Base-by-base conservation (phyloP, 768 basidiomycete genomes). In the Tulasnella sp. region DNA sequence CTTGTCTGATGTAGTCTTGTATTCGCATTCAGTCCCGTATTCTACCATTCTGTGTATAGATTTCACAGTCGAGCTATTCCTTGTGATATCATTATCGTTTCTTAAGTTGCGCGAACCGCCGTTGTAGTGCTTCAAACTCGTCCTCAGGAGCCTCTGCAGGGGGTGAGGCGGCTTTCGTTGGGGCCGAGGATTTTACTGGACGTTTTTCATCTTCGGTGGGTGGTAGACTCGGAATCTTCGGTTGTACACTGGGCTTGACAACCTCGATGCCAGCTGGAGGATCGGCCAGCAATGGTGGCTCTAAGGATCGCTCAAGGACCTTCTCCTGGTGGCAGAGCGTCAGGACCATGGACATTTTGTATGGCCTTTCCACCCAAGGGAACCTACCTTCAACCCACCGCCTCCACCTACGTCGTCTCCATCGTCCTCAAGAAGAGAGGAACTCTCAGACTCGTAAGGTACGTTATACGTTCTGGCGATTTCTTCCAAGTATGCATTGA, bases 391-490 rank as follows among this genome's bases (percentile, higher is more conserved):
- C 35, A 64, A 36, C 16, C 75, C 77, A 73, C 78, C 81, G 65
- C 77, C 75, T 47, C 71, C 77, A 19, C 75, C 78, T 39, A 72
- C 75, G 19, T 76, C 76, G 6, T 77, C 79, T 69, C 79, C 76
- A 34, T 76, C 78, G 29, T 42, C 44, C 9, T 62, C 39, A 12
- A 69, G 74, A 1, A 69, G 71, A 62, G 75, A 74, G 22, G 75
- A 71, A 37, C 74, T 71, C 32, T 83, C 80, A 35, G 87, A 79
- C 3, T 82, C 77, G 90, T 91, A 95, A 47, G 83, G 80, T 16
- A 95, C 85, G 14, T 87, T 86, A 77, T 97, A 98, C 11, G 89
- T 94, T 78, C 87, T 91, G 0, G 94, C 90, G 75, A 98, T 98
- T 80, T 97, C 95, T 65, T 81, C 81, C 17, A 98, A 83, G 80